These are phyloP conservation scores for Annulohypoxylon nitens DNA, from an alignment of 495 filamentous ascomycete species.

Conservation along the genomic window DNA sequence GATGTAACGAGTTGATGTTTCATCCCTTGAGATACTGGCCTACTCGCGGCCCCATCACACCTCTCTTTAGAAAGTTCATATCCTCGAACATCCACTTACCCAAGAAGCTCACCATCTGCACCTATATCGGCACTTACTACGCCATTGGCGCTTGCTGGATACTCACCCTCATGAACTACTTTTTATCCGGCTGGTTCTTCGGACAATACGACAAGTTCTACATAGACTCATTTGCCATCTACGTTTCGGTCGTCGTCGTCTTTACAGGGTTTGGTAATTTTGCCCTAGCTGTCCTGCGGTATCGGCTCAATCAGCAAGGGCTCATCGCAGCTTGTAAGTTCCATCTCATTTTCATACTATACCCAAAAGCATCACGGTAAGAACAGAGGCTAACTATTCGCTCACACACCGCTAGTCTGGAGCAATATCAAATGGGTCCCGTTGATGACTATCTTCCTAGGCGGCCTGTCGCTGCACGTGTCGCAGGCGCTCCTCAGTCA, in stretches of 20 bases:
- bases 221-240: constrained; percentile 71
- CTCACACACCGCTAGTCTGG: constrained; percentile 55
- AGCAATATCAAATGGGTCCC: constrained; percentile 75
- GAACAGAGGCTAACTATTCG: constrained; percentile 28
- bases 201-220: constrained; percentile 72
- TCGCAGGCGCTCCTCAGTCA: constrained; percentile 71
- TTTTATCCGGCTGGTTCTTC: constrained; percentile 72
- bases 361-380: background rate
- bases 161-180: constrained; percentile 74
- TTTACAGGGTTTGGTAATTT: constrained; percentile 69
- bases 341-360: background rate
- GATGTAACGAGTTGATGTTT: constrained; percentile 75
- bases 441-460: constrained; percentile 72
- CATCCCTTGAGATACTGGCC: constrained; percentile 67
- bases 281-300: constrained; percentile 65
- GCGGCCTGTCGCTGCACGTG: constrained; percentile 74
- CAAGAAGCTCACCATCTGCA: constrained; percentile 76
- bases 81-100: constrained; percentile 70
- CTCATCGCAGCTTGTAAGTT: constrained; percentile 55
- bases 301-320: constrained; percentile 61
- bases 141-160: constrained; percentile 76
- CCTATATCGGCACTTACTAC: constrained; percentile 83
- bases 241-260: constrained; percentile 67
- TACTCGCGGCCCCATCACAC: constrained; percentile 71
- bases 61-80: constrained; percentile 72